Base-by-base conservation (phyloP, 768 basidiomycete genomes). In the Ramaria rubella region DNA sequence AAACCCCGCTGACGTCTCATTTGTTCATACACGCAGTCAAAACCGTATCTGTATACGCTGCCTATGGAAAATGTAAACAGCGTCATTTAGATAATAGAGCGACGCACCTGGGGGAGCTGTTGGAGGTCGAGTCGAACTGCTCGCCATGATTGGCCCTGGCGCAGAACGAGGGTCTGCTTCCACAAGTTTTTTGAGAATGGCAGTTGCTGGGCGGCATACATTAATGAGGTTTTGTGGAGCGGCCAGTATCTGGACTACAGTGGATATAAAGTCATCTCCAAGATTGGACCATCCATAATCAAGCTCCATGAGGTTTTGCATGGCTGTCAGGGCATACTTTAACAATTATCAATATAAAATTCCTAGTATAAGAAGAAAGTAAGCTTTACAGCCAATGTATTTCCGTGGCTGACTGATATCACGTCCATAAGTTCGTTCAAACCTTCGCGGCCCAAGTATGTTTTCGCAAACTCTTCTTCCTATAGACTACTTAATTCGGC, bases 241-340 rank as follows among this genome's bases (percentile, higher is more conserved):
- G 0, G 89, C 82, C 24, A 91, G 75, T 61, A 89, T 86, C 63
- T 85, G 81, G 15, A 91, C 90, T 50, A 93, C 80, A 67, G 81
- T 80, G 63, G 82, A 76, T 52, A 93, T 88, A 69, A 95, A 94
- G 6, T 69, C 68, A 52, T 82, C 76, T 59, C 83, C 81, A 5
- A 94, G 77, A n/a, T 73, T 74, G 1, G 81, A 76, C 90, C 89
- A 94, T 44, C 90, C 91, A 59, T 87, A 83, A 46, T 90, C 85
- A 23, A 87, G 74, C 60, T 94, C 90, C 86, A 94, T 89, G 27
- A 94, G 68, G 65, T 90, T 89, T 70, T 93, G 89, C 80, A 93
- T 83, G 2, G 87, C 85, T 4, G 85, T 81, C 34, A 95, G 75
- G 8, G 90, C 89, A 61, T 94, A 94, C 90, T 93, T 58, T 56